Conservation (phyloP, 208 protist genomes). For the Trypanosomatidae sp. region DNA sequence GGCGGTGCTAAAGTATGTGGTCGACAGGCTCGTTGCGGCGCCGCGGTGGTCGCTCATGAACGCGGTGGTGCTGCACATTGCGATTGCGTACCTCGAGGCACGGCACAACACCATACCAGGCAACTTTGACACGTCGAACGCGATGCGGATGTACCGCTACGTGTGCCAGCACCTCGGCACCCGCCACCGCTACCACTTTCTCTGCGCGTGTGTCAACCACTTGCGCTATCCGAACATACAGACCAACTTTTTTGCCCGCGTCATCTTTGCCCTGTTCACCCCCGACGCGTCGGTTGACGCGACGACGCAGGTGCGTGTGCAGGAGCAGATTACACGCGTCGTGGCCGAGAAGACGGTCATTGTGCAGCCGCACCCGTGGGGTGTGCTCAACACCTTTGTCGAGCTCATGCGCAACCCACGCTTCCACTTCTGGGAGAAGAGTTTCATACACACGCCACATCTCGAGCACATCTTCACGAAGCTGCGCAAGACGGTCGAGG, state of each 20-base stretch:
- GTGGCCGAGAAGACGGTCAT: slow-evolving; percentile 97
- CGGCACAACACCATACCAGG: slow-evolving; percentile 17
- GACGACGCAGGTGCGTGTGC: slow-evolving; percentile 72
- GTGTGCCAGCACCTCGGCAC: slow-evolving; percentile 88
- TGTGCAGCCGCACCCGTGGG: slow-evolving; percentile 98
- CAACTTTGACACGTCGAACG: slow-evolving; percentile 36
- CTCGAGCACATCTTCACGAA: slow-evolving; percentile 92
- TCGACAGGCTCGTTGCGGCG: slow-evolving; percentile 64
- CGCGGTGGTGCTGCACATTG: slow-evolving; percentile 95
- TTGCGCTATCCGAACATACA: slow-evolving; percentile 99
- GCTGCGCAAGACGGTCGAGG: slow-evolving; percentile 61
- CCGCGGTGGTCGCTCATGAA: slow-evolving; percentile 85
- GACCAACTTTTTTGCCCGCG: slow-evolving; percentile 98
- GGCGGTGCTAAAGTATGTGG: slow-evolving; percentile 8
- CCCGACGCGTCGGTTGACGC: slow-evolving; percentile 39
- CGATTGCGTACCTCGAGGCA: slow-evolving; percentile 44
- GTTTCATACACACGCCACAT: slow-evolving; percentile 74
- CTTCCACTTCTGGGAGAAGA: slow-evolving; percentile 93
- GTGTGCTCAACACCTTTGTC: slow-evolving; percentile 98
- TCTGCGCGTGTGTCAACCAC: slow-evolving; percentile 97
- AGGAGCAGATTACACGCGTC: slow-evolving; percentile 96
- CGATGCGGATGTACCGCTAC: slow-evolving; percentile 94
- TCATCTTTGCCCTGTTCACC: slow-evolving; percentile 95
- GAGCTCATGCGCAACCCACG: slow-evolving; percentile 96
- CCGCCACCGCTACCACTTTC: slow-evolving; percentile 92